Base-by-base conservation (phyloP, 805 yeast genomes). In the Maudiozyma bulderi region DNA sequence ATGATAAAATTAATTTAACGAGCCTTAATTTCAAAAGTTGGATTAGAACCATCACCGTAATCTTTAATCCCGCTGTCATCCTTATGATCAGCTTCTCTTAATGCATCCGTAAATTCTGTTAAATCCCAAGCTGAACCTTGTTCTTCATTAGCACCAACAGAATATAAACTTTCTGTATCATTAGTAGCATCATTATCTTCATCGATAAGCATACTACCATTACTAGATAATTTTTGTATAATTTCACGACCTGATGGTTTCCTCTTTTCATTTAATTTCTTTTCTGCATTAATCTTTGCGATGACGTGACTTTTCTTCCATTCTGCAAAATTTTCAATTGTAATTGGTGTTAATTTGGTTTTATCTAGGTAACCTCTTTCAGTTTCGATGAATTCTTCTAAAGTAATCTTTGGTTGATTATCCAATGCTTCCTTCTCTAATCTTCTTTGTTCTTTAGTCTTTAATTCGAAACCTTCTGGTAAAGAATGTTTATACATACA, bases 391-490 rank as follows among this genome's bases (percentile, higher is more conserved):
- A 93, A 93, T 53, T 95, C 99, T 69, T 93, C 99, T 60, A 93
- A 74, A 0, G 98, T 87, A 60, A 95, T 86, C 73, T 84, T 84
- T 48, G 95, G 96, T 60, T 86, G 87, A 48, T 78, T 73, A 47
- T 87, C 96, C 28, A 80, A 76, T 6, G 95, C 96, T 66, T 84
- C 74, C 61, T 82, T 84, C 68, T 93, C 99, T 61, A 87, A 71
- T 62, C 89, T 78, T 75, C 86, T 84, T 67, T 93, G 96, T 65
- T 93, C 99, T 70, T 90, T 91, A 37, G 99, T 95, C 75, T 93
- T 93, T 71, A 93, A 78, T 50, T 87, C 95, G 68, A 89, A 95
- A 0, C 99, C 99, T 44, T 95, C 90, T 40, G 99, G 99, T 62
- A 93, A 75, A 8, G 97, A 85, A 69, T 93, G 99, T 68, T 80